phyloP scores from a whole-genome alignment of 352 stramenopile genomes.

The Phytopythium oedochilum region DNA sequence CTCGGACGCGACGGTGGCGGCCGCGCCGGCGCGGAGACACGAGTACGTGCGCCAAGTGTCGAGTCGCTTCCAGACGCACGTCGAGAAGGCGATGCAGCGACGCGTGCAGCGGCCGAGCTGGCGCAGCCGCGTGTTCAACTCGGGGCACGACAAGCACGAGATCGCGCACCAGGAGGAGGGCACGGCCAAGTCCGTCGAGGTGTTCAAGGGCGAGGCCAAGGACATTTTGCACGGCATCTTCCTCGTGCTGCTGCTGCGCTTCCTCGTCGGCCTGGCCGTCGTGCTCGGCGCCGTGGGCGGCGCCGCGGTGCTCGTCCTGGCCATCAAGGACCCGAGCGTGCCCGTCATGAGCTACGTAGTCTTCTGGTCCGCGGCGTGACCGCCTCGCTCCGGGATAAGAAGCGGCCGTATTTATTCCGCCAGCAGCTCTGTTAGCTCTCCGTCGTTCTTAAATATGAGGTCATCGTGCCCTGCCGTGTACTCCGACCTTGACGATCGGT shows the following conservation, averaged over 20 bases:
- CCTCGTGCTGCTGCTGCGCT: slow-evolving; percentile 49
- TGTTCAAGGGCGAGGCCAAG: slow-evolving; percentile 50
- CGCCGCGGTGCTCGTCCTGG: slow-evolving; percentile 26
- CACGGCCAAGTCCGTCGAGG: slow-evolving; percentile 49
- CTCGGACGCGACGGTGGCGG: neutral
- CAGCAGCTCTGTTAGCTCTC: neutral
- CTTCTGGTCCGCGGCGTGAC: slow-evolving; percentile 21
- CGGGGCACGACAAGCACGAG: slow-evolving; percentile 8
- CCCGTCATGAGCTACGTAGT: slow-evolving; percentile 27
- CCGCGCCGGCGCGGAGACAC: slow-evolving; percentile 4
- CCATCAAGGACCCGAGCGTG: slow-evolving; percentile 24
- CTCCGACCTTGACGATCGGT: no score
- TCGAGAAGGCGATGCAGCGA: slow-evolving; percentile 16
- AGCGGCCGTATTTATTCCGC: slow-evolving; percentile 2
- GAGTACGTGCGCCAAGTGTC: slow-evolving; percentile 3
- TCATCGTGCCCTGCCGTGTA: no score
- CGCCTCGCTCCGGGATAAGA: neutral
- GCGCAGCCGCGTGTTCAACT: neutral
- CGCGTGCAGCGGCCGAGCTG: slow-evolving; percentile 1
- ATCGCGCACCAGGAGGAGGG: slow-evolving; percentile 32
- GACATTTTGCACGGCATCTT: slow-evolving; percentile 61
- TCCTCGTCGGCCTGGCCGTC: slow-evolving; percentile 37
- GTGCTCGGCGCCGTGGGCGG: slow-evolving; percentile 25
- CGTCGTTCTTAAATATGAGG: neutral
- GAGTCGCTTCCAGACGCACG: slow-evolving; percentile 12